These are phyloP conservation scores for Trichoderma guizhouense DNA, from an alignment of 2,329 filamentous ascomycete species.

Conservation along the genomic window DNA sequence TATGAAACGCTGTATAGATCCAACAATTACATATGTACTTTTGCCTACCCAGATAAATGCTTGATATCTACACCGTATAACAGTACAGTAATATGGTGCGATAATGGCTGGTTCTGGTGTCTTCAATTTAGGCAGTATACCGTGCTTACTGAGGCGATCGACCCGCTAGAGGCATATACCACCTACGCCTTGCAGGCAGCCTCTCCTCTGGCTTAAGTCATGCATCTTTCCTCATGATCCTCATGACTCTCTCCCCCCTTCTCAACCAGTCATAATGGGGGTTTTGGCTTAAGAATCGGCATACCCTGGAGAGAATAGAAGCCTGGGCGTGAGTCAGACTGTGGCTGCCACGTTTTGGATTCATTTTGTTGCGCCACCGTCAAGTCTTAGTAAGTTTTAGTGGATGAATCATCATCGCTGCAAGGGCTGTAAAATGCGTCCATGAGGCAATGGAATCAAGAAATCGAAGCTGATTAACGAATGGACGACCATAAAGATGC, in stretches of 20 bases:
- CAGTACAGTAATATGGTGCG: background rate
- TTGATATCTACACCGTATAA: background rate
- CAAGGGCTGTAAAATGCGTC: background rate
- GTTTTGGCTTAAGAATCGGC: background rate
- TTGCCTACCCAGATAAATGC: background rate
- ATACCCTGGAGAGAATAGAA: background rate
- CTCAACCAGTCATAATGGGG: background rate
- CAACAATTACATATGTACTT: background rate
- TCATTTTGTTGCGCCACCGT: background rate
- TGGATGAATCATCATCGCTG: slow-evolving; percentile 11
- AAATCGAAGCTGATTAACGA: background rate
- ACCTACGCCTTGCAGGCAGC: background rate
- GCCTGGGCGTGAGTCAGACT: slow-evolving; percentile 3
- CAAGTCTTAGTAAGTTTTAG: slow-evolving; percentile 8
- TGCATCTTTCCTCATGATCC: background rate
- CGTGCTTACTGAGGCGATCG: slow-evolving; percentile 10
- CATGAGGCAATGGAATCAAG: background rate
- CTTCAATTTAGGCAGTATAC: background rate
- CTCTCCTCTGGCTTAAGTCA: background rate
- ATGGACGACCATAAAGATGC: background rate
- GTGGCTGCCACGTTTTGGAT: background rate
- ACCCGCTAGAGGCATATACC: slow-evolving; percentile 14
- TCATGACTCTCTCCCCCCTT: background rate
- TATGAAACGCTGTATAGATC: background rate
- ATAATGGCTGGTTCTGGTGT: background rate